Base-by-base conservation (phyloP, 495 filamentous ascomycete genomes). In the Lasiosphaeris hirsuta region DNA sequence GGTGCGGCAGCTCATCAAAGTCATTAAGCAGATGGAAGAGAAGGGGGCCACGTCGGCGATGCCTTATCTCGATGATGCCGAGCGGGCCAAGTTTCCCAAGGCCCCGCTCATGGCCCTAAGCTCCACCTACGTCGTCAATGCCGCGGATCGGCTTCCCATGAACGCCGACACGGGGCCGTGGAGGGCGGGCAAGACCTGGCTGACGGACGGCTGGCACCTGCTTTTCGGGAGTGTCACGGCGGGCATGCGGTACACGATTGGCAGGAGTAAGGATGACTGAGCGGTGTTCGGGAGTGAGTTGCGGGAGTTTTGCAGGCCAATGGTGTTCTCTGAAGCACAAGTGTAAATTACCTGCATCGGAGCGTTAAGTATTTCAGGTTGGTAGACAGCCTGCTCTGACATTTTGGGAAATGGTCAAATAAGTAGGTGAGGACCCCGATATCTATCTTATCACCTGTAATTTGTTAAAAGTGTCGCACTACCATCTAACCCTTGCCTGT, bases 11-110 rank as follows among this genome's bases (percentile, higher is more conserved):
- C 15, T 72, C 10, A 66, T 78, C 55, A 68, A 69, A 44, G 60
- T 78, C 3, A 71, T 75, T 36, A 68, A 67, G 61, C 59, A 72
- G 37, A 72, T 72, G 73, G 63, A 69, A 10, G 58, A 60, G 42
- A 57, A 52, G 1, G 72, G 72, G 1, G 72, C 72, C 3, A 63
- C 62, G 1, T 61, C 61, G 0, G 72, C 63, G 2, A 43, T 52
- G 13, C 75, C 75, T 1, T 42, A 58, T 13, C 39, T 71, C 4
- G 51, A 65, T 3, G 38, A 61, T 18, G 43, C 34, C 10, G 57
- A 60, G 52, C 45, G 62, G 14, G 60, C 52, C 8, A 18, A 10
- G 7, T 15, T 69, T 38, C 62, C 66, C 0, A 41, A n/a, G 18
- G 23, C 55, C 42, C 66, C 71, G 5, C 23, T 30, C 23, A 30